Base-by-base conservation (phyloP, 148 eudicot genomes). In the Cornus kousa region DNA sequence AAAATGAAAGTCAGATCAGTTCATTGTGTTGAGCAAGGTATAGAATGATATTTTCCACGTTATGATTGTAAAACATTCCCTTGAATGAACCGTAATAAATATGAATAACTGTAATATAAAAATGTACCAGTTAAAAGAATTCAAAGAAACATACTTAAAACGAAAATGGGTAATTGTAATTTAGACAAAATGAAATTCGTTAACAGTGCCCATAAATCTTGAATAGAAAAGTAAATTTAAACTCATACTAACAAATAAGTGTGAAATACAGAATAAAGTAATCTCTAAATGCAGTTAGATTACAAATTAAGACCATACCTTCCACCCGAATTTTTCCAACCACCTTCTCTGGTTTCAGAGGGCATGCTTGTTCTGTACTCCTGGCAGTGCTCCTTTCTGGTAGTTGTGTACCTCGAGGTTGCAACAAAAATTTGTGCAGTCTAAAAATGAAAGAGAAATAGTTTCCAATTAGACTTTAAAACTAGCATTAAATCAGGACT, bases 311-410 rank as follows among this genome's bases (percentile, higher is more conserved):
- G 66, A n/a, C 66, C 75, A 64, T 80, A 94, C 98, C 98, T 90
- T 94, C 97, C 79, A 92, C 91, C 66, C 90, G 89, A 57, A 94
- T 83, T 79, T 90, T 91, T 78, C 94, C 92, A 71, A 88, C 87
- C 43, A 87, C 77, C 75, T 81, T 84, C 76, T 86, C 86, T 59
- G 83, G 79, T 82, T 90, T 94, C 72, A 74, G 64, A 79, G 89
- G 79, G 68, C 84, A 78, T 74, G 84, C 74, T 82, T 90, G 88
- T 75, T 86, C 88, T 72, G 77, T 75, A 67, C 68, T 79, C 59
- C 83, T 79, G 81, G 68, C 17, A 76, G 39, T 68, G 57, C 55
- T 75, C 73, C 67, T 80, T 74, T 74, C 83, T 37, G 62, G 71
- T 71, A 86, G 78, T 83, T 88, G 82, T 39, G 79, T 72, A 67